Conservation (phyloP, 2,329 filamentous ascomycete genomes). For the Plectosphaerella sp. region DNA sequence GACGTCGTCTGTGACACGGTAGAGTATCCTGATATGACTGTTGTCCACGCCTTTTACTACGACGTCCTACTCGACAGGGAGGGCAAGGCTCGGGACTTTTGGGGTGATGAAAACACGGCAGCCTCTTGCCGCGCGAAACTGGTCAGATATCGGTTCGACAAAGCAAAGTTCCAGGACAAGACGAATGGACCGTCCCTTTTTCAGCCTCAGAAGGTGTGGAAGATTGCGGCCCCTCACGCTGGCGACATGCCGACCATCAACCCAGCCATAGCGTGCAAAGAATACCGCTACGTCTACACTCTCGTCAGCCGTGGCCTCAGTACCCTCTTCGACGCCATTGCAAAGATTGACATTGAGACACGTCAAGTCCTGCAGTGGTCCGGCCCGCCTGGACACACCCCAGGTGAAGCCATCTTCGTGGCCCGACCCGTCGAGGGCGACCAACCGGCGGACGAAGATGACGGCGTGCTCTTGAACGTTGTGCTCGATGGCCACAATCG, state of each 20-base stretch:
- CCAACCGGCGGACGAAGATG: conserved; percentile 52
- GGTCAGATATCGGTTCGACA: conserved; percentile 36
- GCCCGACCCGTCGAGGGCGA: conserved; percentile 22
- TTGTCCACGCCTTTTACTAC: conserved; percentile 66
- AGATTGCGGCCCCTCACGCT: conserved; percentile 45
- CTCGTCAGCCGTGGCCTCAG: conserved; percentile 53
- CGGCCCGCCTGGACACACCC: conserved; percentile 53
- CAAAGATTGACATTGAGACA: conserved; percentile 60
- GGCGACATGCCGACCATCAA: conserved; percentile 67
- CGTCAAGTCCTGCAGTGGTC: conserved; percentile 53
- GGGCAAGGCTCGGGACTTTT: conserved; percentile 37
- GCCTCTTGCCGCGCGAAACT: conserved; percentile 32
- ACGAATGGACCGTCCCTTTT: not conserved
- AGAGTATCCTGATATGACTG: conserved; percentile 58
- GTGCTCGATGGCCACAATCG: conserved; percentile 57
- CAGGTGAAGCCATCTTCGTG: conserved; percentile 67
- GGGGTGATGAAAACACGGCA: conserved; percentile 31
- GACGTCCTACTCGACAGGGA: conserved; percentile 57
- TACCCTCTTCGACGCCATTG: conserved; percentile 57
- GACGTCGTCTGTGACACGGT: conserved; percentile 63
- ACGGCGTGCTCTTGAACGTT: conserved; percentile 57
- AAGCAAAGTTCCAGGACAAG: not conserved
- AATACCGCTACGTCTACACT: conserved; percentile 58
- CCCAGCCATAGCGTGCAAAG: conserved; percentile 43
- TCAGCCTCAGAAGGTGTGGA: not conserved